Conservation (phyloP, 768 basidiomycete species). For the Boletus tylopilopsis region DNA sequence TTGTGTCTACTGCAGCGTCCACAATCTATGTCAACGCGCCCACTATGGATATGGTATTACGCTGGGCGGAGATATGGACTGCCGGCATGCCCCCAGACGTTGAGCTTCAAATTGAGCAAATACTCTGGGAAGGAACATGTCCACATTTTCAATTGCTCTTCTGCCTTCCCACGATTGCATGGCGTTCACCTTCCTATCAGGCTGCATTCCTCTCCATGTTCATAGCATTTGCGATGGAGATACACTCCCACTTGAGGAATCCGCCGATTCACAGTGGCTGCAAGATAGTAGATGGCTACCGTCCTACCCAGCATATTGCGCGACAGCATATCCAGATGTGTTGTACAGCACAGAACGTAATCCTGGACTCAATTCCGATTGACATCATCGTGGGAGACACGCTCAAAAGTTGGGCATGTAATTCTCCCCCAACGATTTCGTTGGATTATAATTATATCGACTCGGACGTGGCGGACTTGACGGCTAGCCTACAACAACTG, state of each 20-base stretch:
- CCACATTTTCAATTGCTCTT: background rate
- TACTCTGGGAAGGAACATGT: background rate
- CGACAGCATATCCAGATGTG: too few relatives aligned
- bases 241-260: background rate
- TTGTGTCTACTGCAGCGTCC: background rate
- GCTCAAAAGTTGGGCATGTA: conserved; percentile 10
- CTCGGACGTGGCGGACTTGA: conserved; percentile 1
- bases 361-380: too few relatives aligned
- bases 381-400: background rate
- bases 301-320: too few relatives aligned
- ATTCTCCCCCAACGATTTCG: background rate
- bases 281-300: conserved; percentile 11
- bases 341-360: too few relatives aligned
- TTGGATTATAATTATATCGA: background rate
- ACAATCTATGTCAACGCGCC: background rate
- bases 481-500: background rate
- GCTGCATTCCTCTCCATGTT: conserved; percentile 24
- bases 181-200: conserved; percentile 8
- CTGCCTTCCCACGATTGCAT: conserved; percentile 14
- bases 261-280: conserved; percentile 1
- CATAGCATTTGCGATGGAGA: conserved; percentile 23
- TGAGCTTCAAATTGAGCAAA: too few relatives aligned
- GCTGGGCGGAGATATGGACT: background rate
- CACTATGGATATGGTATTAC: background rate
- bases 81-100: too few relatives aligned